These are phyloP conservation scores for Aspergillus floridensis DNA, from an alignment of 2,329 filamentous ascomycete species.

Conservation along the genomic window DNA sequence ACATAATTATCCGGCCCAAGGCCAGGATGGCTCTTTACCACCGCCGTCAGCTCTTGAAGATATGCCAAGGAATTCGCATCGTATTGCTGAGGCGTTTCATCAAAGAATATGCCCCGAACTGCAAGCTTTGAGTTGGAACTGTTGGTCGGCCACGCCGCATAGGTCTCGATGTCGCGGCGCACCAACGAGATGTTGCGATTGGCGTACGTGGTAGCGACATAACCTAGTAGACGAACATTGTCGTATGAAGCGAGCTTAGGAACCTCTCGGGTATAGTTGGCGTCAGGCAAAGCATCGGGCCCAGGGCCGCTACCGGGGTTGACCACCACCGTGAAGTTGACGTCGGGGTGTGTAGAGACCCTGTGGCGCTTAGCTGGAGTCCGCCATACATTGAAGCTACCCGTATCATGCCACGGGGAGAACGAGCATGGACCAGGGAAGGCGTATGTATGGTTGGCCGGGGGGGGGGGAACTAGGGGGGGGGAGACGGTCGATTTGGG, in stretches of 20 bases:
- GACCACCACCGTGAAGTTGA: conserved; percentile 52
- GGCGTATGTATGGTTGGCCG: conserved; percentile 8
- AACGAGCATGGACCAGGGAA: conserved; percentile 15
- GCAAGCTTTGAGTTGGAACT: conserved; percentile 38
- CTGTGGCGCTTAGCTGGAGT: conserved; percentile 32
- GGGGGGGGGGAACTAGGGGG: conserved; percentile 8
- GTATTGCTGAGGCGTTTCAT: conserved; percentile 46
- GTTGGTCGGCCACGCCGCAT: conserved; percentile 44
- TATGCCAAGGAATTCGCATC: conserved; percentile 31
- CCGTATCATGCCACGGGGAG: conserved; percentile 15
- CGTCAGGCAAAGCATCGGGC: conserved; percentile 41
- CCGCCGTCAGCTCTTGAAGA: conserved; percentile 32
- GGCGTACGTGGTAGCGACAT: conserved; percentile 52
- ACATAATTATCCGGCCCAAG: conserved; percentile 40
- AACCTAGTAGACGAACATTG: conserved; percentile 52
- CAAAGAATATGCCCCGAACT: conserved; percentile 51
- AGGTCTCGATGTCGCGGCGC: conserved; percentile 45
- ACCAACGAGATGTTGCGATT: conserved; percentile 41
- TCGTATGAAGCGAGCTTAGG: conserved; percentile 40
- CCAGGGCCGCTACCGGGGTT: conserved; percentile 52
- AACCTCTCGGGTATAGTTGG: conserved; percentile 45
- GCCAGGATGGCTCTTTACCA: conserved; percentile 31
- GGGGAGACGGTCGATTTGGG: neutral
- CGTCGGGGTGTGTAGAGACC: conserved; percentile 37
- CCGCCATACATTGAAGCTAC: conserved; percentile 9